phyloP scores from a whole-genome alignment of 176 grass and related monocot species.

The Bothriochloa decipiens region DNA sequence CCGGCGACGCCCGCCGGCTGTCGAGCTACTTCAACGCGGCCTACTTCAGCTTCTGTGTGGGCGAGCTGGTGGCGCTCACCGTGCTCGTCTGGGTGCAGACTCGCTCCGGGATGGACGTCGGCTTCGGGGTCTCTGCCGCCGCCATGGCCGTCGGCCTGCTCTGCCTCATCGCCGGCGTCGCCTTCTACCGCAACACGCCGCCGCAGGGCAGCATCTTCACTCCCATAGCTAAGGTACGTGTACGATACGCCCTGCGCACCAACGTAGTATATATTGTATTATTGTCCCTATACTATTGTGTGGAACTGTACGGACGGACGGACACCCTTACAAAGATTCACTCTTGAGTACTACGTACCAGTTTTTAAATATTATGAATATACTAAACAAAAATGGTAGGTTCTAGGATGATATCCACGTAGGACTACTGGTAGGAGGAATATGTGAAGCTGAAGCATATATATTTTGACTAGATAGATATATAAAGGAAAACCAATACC shows the following conservation, averaged over 20 bases:
- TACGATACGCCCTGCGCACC: no score
- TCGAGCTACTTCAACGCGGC: constrained; percentile 91
- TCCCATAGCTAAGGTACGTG: constrained; percentile 40
- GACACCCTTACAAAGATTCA: no score
- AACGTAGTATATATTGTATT: no score
- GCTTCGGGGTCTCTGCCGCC: constrained; percentile 66
- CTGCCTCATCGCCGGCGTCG: constrained; percentile 62
- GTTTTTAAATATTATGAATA: no score
- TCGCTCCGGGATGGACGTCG: constrained; percentile 74
- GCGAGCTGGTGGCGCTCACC: constrained; percentile 86
- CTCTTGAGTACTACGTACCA: no score
- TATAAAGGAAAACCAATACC: neutral
- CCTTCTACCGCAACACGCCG: constrained; percentile 80
- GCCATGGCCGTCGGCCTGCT: constrained; percentile 62
- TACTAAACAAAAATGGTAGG: neutral
- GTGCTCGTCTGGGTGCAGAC: constrained; percentile 91
- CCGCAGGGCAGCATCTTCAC: constrained; percentile 92
- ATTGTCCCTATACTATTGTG: no score
- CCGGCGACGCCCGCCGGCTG: constrained; percentile 39
- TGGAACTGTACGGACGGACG: no score
- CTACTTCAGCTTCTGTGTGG: constrained; percentile 92
- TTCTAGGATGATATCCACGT: neutral
- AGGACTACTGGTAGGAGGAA: no score
- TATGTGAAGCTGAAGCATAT: neutral
- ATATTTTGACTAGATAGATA: neutral